Percentiles rank a stretch among this genome's conserved stretches.
phyloP scores from a whole-genome alignment of 2,329 filamentous ascomycete genomes.

The Pseudogymnoascus sp. region DNA sequence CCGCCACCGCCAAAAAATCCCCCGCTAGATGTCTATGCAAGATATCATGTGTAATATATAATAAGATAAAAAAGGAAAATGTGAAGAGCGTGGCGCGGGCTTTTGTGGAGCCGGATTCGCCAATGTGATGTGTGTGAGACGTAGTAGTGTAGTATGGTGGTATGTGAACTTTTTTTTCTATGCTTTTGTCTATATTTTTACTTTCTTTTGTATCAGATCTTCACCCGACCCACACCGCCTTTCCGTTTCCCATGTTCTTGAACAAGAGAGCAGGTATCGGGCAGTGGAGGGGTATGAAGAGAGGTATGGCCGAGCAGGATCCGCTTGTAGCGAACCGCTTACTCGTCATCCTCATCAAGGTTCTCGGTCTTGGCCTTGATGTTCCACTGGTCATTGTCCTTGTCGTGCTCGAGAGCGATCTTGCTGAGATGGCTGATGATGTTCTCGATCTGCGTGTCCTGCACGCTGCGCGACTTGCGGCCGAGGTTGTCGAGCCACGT shows the following conservation, averaged over 20 bases:
- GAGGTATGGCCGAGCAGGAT: background rate
- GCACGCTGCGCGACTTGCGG: conserved; percentile 50
- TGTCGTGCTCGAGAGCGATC: conserved; percentile 51
- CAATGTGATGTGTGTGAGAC: background rate
- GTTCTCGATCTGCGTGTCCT: conserved; percentile 58
- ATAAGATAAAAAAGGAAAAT: background rate
- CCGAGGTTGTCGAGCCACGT: conserved; percentile 52
- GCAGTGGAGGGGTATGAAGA: background rate
- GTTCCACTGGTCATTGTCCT: conserved; percentile 37
- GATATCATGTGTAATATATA: conserved; percentile 2
- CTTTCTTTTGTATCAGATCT: background rate
- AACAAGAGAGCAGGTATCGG: background rate
- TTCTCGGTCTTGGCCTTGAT: conserved; percentile 36
- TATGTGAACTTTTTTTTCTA: conserved; percentile 2
- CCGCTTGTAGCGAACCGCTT: conserved; percentile 14
- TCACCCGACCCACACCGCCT: background rate
- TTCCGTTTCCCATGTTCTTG: background rate
- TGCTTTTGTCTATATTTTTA: conserved; percentile 4
- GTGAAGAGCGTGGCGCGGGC: background rate
- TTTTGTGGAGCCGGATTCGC: background rate
- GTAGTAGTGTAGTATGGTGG: background rate
- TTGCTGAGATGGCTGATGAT: conserved; percentile 56
- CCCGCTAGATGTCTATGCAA: background rate
- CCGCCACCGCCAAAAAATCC: background rate
- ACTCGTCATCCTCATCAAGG: conserved; percentile 39